A percentile compares a stretch with the other conserved stretches of the same genome.
These are phyloP conservation scores for Cryphonectria nitschkei DNA, from an alignment of 2,329 filamentous ascomycete genomes.

Conservation along the genomic window DNA sequence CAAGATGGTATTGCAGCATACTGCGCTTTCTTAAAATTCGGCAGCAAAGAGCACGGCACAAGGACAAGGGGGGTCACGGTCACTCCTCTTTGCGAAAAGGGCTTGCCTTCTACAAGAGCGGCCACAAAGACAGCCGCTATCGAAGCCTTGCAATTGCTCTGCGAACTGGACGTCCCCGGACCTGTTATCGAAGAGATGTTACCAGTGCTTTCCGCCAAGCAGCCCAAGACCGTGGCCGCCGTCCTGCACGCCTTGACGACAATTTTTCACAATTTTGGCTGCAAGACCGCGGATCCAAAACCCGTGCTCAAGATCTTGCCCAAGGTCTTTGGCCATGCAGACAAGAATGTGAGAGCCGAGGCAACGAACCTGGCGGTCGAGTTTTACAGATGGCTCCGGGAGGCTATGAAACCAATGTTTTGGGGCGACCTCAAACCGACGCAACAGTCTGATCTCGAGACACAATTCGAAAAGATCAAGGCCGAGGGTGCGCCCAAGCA, in stretches of 20 bases:
- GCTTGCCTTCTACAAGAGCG: conserved; percentile 82
- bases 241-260: conserved; percentile 76
- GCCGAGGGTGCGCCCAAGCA: conserved; percentile 86
- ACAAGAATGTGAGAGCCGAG: conserved; percentile 97
- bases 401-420: conserved; percentile 98
- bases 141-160: conserved; percentile 84
- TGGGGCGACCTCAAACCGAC: conserved; percentile 95
- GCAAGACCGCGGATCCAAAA: conserved; percentile 93
- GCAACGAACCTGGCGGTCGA: conserved; percentile 91
- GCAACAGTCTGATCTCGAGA: conserved; percentile 91
- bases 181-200: conserved; percentile 91
- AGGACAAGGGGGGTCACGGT: conserved; percentile 79
- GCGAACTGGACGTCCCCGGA: conserved; percentile 84
- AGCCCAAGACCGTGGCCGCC: conserved; percentile 80
- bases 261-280: conserved; percentile 92
- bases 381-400: conserved; percentile 93
- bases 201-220: conserved; percentile 81
- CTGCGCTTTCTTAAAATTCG: conserved; percentile 91
- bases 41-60: conserved; percentile 76
- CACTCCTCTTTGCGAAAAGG: conserved; percentile 85
- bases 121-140: conserved; percentile 85
- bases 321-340: conserved; percentile 92
- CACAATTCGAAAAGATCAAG: conserved; percentile 92
- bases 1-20: conserved; percentile 87
- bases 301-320: conserved; percentile 85